phyloP scores from a whole-genome alignment of 148 eudicot genomes.

The Persicaria tinctoria region DNA sequence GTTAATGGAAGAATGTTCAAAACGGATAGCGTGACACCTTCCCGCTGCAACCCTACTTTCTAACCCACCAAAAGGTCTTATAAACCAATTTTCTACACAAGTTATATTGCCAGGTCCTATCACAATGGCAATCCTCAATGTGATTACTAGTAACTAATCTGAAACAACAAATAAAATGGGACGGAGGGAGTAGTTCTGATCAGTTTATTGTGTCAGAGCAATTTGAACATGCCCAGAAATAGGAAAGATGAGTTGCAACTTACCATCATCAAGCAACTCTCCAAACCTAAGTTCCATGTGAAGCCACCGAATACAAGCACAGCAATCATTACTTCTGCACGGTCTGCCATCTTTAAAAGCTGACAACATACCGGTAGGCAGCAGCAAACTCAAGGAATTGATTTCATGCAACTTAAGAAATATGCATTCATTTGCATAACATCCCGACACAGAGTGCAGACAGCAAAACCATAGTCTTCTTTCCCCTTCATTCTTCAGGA shows the following conservation, averaged over 20 bases:
- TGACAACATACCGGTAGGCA: not conserved
- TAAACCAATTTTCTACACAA: too few species aligned
- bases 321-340: not conserved
- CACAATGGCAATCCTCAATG: too few species aligned
- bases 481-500: not conserved
- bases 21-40: too few species aligned
- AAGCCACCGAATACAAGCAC: not conserved
- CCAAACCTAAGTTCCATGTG: not conserved
- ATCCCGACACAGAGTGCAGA: not conserved
- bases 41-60: too few species aligned
- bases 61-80: too few species aligned
- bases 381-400: not conserved
- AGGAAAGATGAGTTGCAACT: not conserved
- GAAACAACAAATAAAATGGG: too few species aligned
- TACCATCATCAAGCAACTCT: constrained; percentile 1
- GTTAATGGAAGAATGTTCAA: too few species aligned
- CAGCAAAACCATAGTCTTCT: not conserved
- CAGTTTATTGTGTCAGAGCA: too few species aligned
- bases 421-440: not conserved
- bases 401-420: not conserved
- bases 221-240: not conserved
- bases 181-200: too few species aligned
- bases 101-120: too few species aligned
- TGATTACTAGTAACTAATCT: too few species aligned
- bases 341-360: not conserved